Conservation (phyloP, 179 eudicot genomes). For the Amaranthus tricolor region DNA sequence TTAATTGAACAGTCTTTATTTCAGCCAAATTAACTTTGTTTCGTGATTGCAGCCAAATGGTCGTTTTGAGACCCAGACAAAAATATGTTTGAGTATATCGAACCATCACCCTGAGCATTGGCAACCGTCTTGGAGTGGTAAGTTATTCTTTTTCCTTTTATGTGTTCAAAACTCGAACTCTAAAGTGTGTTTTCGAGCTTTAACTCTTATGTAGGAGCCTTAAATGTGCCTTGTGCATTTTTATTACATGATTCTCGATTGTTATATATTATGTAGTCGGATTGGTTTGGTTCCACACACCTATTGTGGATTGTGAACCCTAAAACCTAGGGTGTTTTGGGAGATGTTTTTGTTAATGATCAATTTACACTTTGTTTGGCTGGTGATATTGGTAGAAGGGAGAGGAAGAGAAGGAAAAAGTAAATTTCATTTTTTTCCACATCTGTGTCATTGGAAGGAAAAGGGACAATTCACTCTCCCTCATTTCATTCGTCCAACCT, state of each 20-base stretch:
- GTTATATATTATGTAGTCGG: background rate
- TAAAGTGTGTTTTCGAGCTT: background rate
- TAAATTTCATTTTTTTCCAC: too few species aligned
- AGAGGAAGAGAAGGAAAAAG: too few species aligned
- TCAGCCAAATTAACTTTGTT: background rate
- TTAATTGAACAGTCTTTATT: background rate
- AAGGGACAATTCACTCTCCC: too few species aligned
- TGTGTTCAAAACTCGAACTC: background rate
- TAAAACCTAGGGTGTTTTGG: background rate
- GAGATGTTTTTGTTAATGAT: background rate
- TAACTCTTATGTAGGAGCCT: background rate
- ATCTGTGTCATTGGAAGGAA: too few species aligned
- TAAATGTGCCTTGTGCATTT: background rate
- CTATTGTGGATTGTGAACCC: background rate
- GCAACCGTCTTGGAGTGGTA: conserved; percentile 99
- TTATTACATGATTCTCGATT: background rate
- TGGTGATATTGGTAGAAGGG: too few species aligned
- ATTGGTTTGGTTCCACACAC: background rate
- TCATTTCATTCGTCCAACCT: too few species aligned
- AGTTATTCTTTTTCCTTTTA: conserved; percentile 6
- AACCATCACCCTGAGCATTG: conserved; percentile 99
- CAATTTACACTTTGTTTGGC: too few species aligned
- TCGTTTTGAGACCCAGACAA: conserved; percentile 97
- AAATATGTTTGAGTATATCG: conserved; percentile 95
- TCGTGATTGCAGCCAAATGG: conserved; percentile 81